These are phyloP conservation scores for Botrytis galanthina DNA, from an alignment of 2,329 filamentous ascomycete species.

Conservation along the genomic window DNA sequence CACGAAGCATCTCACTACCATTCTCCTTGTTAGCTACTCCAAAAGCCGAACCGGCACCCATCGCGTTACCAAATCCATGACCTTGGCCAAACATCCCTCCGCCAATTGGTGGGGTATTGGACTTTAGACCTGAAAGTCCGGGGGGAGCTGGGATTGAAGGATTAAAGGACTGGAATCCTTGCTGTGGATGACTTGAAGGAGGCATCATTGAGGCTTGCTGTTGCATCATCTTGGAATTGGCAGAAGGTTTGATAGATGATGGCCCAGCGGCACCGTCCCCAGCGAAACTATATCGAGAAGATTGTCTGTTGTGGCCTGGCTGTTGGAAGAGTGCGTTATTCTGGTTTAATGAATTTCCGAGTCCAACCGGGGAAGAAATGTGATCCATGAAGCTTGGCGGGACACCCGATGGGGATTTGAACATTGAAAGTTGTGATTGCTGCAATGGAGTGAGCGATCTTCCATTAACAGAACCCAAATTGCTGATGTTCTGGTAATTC, in stretches of 20 bases:
- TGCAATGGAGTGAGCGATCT: conserved; percentile 80
- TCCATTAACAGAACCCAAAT: conserved; percentile 58
- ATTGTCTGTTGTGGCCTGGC: conserved; percentile 74
- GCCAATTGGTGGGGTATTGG: conserved; percentile 83
- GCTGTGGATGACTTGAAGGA: conserved; percentile 48
- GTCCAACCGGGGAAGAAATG: conserved; percentile 51
- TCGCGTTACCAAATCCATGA: conserved; percentile 74
- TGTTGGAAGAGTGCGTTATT: conserved; percentile 53
- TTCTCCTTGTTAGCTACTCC: conserved; percentile 68
- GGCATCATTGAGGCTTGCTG: conserved; percentile 90
- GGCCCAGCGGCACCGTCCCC: conserved; percentile 67
- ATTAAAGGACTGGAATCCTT: conserved; percentile 72
- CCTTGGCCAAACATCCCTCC: conserved; percentile 87
- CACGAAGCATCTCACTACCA: conserved; percentile 74
- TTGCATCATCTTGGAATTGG: conserved; percentile 76
- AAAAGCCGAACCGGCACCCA: conserved; percentile 57
- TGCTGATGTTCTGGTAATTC: conserved; percentile 51
- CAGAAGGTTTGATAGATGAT: conserved; percentile 68
- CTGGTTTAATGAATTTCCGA: conserved; percentile 47
- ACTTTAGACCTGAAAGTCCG: conserved; percentile 75
- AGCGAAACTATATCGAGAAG: conserved; percentile 83
- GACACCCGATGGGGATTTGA: conserved; percentile 43
- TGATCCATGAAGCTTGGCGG: conserved; percentile 55
- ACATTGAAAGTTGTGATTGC: conserved; percentile 62
- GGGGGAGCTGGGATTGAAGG: conserved; percentile 88